A percentile compares a stretch with the other conserved stretches of the same genome.
phyloP scores from a whole-genome alignment of 345 rosid genomes.

The Lumnitzera racemosa region DNA sequence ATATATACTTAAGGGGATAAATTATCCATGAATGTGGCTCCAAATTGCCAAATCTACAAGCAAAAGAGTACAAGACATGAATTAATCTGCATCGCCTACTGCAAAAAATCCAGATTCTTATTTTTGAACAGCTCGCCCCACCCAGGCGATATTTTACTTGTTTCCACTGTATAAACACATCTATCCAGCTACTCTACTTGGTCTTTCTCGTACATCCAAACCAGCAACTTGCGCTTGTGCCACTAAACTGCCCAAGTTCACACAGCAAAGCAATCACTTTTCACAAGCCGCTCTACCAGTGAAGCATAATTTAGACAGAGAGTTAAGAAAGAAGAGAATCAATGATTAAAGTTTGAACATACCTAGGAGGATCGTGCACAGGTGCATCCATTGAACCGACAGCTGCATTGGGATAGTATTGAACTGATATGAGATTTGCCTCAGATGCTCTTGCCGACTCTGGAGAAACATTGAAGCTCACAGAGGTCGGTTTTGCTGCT shows the following conservation, averaged over 20 bases:
- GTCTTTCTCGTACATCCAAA: constrained; percentile 25
- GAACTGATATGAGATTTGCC: constrained; percentile 44
- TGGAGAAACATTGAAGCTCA: constrained; percentile 28
- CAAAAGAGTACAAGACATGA: neutral
- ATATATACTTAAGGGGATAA: constrained; percentile 16
- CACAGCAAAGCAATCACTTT: neutral
- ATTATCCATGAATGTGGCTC: constrained; percentile 15
- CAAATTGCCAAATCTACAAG: constrained; percentile 5
- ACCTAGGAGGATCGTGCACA: constrained; percentile 35
- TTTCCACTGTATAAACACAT: too few relatives aligned
- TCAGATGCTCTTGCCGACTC: constrained; percentile 33
- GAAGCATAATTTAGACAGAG: neutral
- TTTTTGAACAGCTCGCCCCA: neutral
- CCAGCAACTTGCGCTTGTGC: constrained; percentile 32
- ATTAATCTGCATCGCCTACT: too few relatives aligned
- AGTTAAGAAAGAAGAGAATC: neutral
- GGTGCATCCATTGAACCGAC: constrained; percentile 29
- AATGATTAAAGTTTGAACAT: constrained; percentile 11
- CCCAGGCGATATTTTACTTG: too few relatives aligned
- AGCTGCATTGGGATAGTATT: constrained; percentile 38
- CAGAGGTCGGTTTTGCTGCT: constrained; percentile 18
- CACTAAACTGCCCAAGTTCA: constrained; percentile 32
- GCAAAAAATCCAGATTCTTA: neutral
- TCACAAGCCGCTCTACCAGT: neutral
- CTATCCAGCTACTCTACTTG: constrained; percentile 23